A percentile compares a stretch with the other conserved stretches of the same genome.
These are phyloP conservation scores for Solanum bukasovii DNA, from an alignment of 257 asterid species.

Conservation along the genomic window DNA sequence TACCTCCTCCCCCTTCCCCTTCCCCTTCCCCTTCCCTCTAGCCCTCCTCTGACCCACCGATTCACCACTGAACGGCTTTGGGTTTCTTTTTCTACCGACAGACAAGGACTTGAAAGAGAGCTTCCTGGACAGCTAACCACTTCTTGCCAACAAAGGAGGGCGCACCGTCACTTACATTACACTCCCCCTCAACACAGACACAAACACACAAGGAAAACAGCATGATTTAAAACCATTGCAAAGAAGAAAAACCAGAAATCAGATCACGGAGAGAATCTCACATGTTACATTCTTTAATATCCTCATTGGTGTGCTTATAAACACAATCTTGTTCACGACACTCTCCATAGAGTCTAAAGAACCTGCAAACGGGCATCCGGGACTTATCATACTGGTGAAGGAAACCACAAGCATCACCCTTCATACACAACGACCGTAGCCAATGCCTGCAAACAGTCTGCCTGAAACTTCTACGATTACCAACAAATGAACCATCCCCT, in stretches of 20 bases:
- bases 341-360: constrained; percentile 76
- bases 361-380: constrained; percentile 87
- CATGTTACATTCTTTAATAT: constrained; percentile 95
- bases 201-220: background rate
- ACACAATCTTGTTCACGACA: constrained; percentile 97
- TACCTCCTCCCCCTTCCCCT: too few relatives aligned
- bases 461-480: constrained; percentile 62
- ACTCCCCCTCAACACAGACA: background rate
- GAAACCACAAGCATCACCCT: constrained; percentile 89
- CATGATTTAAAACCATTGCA: background rate
- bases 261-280: constrained; percentile 17
- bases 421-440: constrained; percentile 86
- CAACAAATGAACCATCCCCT: constrained; percentile 9
- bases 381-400: constrained; percentile 91
- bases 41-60: too few relatives aligned
- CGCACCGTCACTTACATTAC: background rate
- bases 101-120: too few relatives aligned
- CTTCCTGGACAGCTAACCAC: too few relatives aligned
- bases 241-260: background rate
- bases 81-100: too few relatives aligned
- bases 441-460: constrained; percentile 94
- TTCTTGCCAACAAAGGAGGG: too few relatives aligned
- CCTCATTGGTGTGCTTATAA: constrained; percentile 90
- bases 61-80: too few relatives aligned
- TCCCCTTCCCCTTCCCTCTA: background rate